Conservation (phyloP, 345 rosid genomes). For the Citrus sp. region DNA sequence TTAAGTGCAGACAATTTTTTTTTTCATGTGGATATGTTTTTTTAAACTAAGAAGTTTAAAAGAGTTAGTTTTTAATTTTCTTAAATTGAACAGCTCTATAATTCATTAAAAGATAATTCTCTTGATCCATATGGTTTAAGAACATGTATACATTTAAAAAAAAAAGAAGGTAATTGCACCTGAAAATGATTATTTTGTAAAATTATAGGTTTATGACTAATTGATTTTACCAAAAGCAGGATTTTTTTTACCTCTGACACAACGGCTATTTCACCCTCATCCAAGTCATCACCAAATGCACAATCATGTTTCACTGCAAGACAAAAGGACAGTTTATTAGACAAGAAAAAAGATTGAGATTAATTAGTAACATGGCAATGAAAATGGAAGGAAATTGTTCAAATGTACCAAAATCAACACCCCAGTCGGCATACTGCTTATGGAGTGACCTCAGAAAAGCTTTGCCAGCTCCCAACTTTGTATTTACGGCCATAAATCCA, state of each 20-base stretch:
- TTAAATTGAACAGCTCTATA: accelerated
- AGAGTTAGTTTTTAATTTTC: accelerated
- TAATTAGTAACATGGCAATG: not conserved
- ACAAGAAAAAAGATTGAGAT: not conserved
- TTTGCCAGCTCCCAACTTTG: conserved; percentile 64
- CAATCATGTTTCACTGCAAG: conserved; percentile 83
- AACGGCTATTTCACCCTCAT: conserved; percentile 53
- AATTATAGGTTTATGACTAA: not conserved
- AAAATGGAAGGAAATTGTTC: not conserved
- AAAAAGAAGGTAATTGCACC: too few species aligned
- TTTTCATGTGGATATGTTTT: accelerated
- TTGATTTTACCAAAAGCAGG: not conserved
- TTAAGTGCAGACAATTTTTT: too few species aligned
- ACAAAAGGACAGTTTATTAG: not conserved
- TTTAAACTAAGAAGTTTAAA: accelerated
- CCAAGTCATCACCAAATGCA: conserved; percentile 77
- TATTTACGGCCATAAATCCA: conserved; percentile 86
- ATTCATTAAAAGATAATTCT: too few species aligned
- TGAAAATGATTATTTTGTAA: too few species aligned
- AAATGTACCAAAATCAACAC: conserved; percentile 74
- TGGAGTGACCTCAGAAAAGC: conserved; percentile 85
- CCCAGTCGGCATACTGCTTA: conserved; percentile 83
- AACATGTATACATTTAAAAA: too few species aligned
- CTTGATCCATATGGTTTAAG: accelerated
- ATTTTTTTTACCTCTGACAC: conserved; percentile 60